Percentiles rank a stretch among this genome's conserved stretches.
phyloP scores from a whole-genome alignment of 345 rosid species.

The Salix arbutifolia region DNA sequence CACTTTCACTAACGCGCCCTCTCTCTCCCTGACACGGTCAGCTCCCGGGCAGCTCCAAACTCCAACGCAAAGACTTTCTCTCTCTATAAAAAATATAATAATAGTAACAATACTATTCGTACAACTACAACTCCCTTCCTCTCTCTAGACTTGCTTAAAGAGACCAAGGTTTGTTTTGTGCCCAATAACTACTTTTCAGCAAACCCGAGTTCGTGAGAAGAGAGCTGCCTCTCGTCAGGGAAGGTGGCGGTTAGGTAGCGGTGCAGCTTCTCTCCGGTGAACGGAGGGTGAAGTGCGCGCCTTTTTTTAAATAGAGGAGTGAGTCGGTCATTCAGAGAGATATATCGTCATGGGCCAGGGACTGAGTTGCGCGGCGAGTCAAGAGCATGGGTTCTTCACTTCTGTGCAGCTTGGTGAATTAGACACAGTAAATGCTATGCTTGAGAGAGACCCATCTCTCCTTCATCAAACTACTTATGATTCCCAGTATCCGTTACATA shows the following conservation, averaged over 20 bases:
- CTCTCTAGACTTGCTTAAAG: conserved; percentile 14
- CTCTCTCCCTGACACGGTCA: conserved; percentile 20
- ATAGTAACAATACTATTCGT: background rate
- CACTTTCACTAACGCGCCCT: no score
- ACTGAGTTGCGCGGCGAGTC: conserved; percentile 65
- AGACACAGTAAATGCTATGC: conserved; percentile 40
- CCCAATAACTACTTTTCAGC: background rate
- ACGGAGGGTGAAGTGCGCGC: conserved; percentile 10
- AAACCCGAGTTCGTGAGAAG: background rate
- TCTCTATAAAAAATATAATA: conserved; percentile 2
- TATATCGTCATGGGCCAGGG: conserved; percentile 77
- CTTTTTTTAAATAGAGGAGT: background rate
- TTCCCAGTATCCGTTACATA: conserved; percentile 81
- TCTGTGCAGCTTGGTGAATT: conserved; percentile 77
- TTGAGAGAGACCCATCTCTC: conserved; percentile 54
- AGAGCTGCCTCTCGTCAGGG: conserved; percentile 22
- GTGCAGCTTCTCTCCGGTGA: conserved; percentile 15
- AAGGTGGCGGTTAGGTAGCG: conserved; percentile 17
- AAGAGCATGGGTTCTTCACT: conserved; percentile 61
- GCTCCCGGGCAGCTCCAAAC: conserved; percentile 47
- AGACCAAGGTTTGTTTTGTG: background rate
- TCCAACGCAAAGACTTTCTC: conserved; percentile 27
- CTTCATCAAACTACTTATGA: conserved; percentile 62
- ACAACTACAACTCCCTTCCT: background rate
- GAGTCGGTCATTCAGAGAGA: background rate